Evolutionary conservation across 202 grass and related monocot species (phyloP), one percentile per base, ranked within the genome.

Genomic region (Sporobolus alterniflorus): DNA sequence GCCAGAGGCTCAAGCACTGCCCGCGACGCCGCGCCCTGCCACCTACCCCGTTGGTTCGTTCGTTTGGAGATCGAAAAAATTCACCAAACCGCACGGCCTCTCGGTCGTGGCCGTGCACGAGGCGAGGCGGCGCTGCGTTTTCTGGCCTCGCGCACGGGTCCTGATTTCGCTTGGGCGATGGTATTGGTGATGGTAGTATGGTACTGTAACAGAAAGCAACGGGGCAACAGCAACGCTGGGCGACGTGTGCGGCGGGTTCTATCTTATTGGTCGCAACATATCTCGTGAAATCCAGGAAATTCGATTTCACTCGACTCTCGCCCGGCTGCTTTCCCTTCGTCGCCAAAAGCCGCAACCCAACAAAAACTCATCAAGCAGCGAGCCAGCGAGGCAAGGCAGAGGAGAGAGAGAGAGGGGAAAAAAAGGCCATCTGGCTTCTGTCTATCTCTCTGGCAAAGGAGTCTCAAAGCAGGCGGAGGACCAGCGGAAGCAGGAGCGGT

Each of bases 271-370:
- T 71, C 56, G 31, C 69, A 42, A 76, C 90, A 89, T 94, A 98
- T 92, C 93, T 90, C 67, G 82, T 81, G 49, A 96, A 90, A 98
- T 93, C 93, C 79, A 85, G 64, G 62, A 89, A 83, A 92, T 95
- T 98, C 91, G 92, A 86, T 90, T 84, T 86, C 79, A 86, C 74
- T 87, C 28, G 74, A 44, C 64, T 42, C 73, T 57, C 54, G 22
- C 57, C 24, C 28, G 34, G 77, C 73, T 43, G 74, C 63, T 22
- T 71, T 74, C 78, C n/a, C 30, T 60, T 18, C 73, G 77, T 68
- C 32, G 67, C 85, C 15, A 54, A 92, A 91, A 82, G 71, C 77
- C 64, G 64, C 77, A 56, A 80, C 15, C 34, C 74, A 74, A 60
- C 89, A 48, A 71, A 71, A 41, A 71, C 49, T 65, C 78, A 55